Percentiles rank a stretch among this genome's conserved stretches.
Conservation (phyloP, 73 alveolate genomes). For the Vitrella brassicaformis region DNA sequence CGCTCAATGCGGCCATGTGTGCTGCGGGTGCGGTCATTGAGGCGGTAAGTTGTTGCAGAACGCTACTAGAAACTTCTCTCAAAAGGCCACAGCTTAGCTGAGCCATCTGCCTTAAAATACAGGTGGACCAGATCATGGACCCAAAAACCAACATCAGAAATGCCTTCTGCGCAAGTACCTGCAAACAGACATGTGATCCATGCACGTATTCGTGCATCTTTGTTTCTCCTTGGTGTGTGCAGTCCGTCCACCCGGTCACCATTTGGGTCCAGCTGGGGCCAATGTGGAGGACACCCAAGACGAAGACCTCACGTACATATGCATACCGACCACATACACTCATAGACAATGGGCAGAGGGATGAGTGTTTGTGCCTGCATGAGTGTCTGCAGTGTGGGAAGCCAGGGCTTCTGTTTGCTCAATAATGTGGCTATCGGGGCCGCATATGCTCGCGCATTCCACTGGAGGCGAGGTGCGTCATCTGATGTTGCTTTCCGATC, state of each 20-base stretch:
- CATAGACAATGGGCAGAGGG: background rate
- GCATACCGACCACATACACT: background rate
- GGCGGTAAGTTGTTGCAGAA: conserved; percentile 51
- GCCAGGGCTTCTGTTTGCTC: conserved; percentile 78
- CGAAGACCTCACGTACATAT: background rate
- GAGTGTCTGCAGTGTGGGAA: background rate
- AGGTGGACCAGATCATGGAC: too few relatives aligned
- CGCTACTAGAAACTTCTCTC: too few relatives aligned
- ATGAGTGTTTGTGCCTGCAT: background rate
- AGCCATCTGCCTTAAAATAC: too few relatives aligned
- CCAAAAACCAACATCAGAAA: too few relatives aligned
- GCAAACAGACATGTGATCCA: too few relatives aligned
- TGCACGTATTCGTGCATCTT: too few relatives aligned
- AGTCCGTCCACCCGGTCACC: conserved; percentile 10
- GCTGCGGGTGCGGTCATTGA: conserved; percentile 85
- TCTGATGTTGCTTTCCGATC: too few relatives aligned
- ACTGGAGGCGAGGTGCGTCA: conserved; percentile 29
- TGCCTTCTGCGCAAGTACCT: conserved; percentile 87
- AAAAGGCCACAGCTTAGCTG: too few relatives aligned
- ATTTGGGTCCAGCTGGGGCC: conserved; percentile 17
- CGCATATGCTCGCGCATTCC: conserved; percentile 57
- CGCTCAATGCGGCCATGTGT: conserved; percentile 52
- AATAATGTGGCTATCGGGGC: conserved; percentile 89
- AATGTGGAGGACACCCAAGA: background rate
- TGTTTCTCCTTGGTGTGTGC: background rate